A percentile compares a stretch with the other conserved stretches of the same genome.
Evolutionary conservation across 2,329 filamentous ascomycete genomes (phyloP).

Genomic region (Claviceps monticola): DNA sequence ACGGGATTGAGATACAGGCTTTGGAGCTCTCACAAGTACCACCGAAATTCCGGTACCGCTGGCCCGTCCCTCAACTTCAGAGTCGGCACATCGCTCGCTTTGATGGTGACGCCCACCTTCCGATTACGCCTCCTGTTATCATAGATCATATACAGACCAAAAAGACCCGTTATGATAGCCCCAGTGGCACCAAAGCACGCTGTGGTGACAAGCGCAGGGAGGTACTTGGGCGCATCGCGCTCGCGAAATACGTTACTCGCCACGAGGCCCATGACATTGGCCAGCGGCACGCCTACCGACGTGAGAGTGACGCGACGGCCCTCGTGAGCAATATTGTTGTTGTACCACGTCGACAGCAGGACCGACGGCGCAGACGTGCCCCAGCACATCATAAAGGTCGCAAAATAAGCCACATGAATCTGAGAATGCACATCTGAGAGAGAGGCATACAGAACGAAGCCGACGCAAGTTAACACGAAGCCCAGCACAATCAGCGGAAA

Average conservation of each 20-base stretch:
- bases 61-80: slow-evolving; percentile 35
- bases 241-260: slow-evolving; percentile 54
- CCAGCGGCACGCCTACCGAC: slow-evolving; percentile 57
- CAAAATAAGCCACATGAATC: slow-evolving; percentile 57
- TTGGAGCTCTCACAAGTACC: slow-evolving; percentile 22
- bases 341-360: slow-evolving; percentile 53
- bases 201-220: slow-evolving; percentile 49
- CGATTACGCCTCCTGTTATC: slow-evolving; percentile 39
- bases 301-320: slow-evolving; percentile 57
- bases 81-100: slow-evolving; percentile 33
- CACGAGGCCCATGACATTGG: slow-evolving; percentile 65
- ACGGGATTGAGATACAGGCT: no score
- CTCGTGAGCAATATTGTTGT: slow-evolving; percentile 72
- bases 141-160: slow-evolving; percentile 49
- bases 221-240: slow-evolving; percentile 52
- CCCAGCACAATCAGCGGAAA: slow-evolving; percentile 64
- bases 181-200: slow-evolving; percentile 51
- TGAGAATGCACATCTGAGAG: slow-evolving; percentile 49
- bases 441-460: slow-evolving; percentile 65
- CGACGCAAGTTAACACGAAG: slow-evolving; percentile 60
- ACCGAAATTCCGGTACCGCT: slow-evolving; percentile 31
- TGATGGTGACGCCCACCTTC: slow-evolving; percentile 33
- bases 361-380: slow-evolving; percentile 64
- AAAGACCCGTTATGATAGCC: slow-evolving; percentile 34
- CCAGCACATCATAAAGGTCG: slow-evolving; percentile 74